A percentile compares a stretch with the other conserved stretches of the same genome.
These are phyloP conservation scores for Mycena vulgaris DNA, from an alignment of 768 basidiomycete species.

Conservation along the genomic window DNA sequence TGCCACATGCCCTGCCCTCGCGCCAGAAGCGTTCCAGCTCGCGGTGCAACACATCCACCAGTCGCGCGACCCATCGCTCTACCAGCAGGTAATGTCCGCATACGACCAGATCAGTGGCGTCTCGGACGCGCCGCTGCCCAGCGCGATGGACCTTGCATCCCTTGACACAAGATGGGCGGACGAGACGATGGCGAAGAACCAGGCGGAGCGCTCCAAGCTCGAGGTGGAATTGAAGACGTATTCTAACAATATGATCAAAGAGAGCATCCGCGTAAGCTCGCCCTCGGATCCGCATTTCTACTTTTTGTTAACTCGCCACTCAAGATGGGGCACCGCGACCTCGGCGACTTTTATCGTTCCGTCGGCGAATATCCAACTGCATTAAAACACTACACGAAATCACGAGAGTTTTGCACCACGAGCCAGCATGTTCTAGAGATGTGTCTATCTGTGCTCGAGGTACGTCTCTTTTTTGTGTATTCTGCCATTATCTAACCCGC, in stretches of 20 bases:
- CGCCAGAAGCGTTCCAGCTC: slow-evolving; percentile 79
- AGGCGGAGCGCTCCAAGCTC: slow-evolving; percentile 83
- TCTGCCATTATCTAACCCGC: neutral
- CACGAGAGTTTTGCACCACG: slow-evolving; percentile 93
- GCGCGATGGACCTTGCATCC: slow-evolving; percentile 61
- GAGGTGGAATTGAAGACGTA: slow-evolving; percentile 97
- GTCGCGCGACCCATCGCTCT: slow-evolving; percentile 78
- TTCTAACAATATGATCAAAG: slow-evolving; percentile 97
- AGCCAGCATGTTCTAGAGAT: slow-evolving; percentile 95
- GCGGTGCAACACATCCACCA: slow-evolving; percentile 75
- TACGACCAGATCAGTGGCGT: slow-evolving; percentile 66
- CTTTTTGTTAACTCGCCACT: neutral
- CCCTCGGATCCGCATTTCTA: neutral
- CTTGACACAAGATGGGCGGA: slow-evolving; percentile 85
- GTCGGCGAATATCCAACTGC: slow-evolving; percentile 81
- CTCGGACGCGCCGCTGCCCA: slow-evolving; percentile 58
- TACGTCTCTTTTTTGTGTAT: slow-evolving; percentile 44
- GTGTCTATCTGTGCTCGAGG: slow-evolving; percentile 88
- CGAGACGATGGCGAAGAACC: slow-evolving; percentile 73
- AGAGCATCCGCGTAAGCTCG: slow-evolving; percentile 86
- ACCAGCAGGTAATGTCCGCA: slow-evolving; percentile 63
- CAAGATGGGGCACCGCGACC: slow-evolving; percentile 92
- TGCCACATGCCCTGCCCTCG: slow-evolving; percentile 74
- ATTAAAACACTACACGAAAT: slow-evolving; percentile 90
- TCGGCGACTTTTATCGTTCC: slow-evolving; percentile 84